Percentiles rank a stretch among this genome's conserved stretches.
Conservation (phyloP, 805 yeast species). For the Blastobotrys attinorum region DNA sequence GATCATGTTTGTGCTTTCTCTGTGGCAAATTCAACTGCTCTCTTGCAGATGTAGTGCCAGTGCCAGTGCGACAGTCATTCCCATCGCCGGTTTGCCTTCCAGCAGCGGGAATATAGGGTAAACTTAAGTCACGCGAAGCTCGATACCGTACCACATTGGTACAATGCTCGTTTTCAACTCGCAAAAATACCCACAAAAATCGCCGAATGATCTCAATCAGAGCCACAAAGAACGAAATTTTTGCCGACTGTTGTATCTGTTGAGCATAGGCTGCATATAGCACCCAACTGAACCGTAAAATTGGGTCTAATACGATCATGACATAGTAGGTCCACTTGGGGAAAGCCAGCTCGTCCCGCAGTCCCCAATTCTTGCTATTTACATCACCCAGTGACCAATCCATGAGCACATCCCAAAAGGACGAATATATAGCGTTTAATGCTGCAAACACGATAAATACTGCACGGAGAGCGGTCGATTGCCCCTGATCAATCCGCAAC, state of each 20-base stretch:
- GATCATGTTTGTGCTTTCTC: slow-evolving; percentile 2
- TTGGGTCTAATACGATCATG: slow-evolving; percentile 66
- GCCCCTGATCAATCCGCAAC: slow-evolving; percentile 55
- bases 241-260: slow-evolving; percentile 81
- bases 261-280: slow-evolving; percentile 72
- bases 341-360: slow-evolving; percentile 68
- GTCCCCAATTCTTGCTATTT: slow-evolving; percentile 44
- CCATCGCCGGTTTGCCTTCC: slow-evolving; percentile 8
- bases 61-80: too few relatives aligned
- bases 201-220: slow-evolving; percentile 76
- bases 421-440: slow-evolving; percentile 59
- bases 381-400: slow-evolving; percentile 88
- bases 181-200: slow-evolving; percentile 81
- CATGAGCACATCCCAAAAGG: slow-evolving; percentile 88
- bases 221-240: slow-evolving; percentile 76
- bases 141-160: slow-evolving; percentile 79
- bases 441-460: slow-evolving; percentile 67
- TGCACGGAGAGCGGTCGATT: slow-evolving; percentile 35
- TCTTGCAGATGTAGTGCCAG: background rate
- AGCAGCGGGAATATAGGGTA: slow-evolving; percentile 59
- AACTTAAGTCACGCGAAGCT: slow-evolving; percentile 79
- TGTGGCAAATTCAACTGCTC: background rate
- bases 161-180: slow-evolving; percentile 95
- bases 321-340: slow-evolving; percentile 57
- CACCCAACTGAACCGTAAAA: slow-evolving; percentile 85